Conservation (phyloP, 2,329 filamentous ascomycete genomes). For the Trichophyton rubrum region DNA sequence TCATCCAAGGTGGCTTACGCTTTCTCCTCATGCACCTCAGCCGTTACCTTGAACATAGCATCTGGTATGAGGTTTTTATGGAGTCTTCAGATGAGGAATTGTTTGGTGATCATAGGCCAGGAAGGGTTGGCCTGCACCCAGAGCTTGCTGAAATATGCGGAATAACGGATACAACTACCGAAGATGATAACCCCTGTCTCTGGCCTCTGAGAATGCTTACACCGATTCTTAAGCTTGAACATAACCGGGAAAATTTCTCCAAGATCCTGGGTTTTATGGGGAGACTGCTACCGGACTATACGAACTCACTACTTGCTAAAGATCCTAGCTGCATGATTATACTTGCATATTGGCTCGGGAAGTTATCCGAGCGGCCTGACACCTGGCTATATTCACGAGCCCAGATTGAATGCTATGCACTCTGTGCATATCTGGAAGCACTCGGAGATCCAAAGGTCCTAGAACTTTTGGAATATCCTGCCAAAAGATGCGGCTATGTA, state of each 20-base stretch:
- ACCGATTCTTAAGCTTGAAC: constrained; percentile 21
- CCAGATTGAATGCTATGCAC: constrained; percentile 25
- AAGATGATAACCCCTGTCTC: constrained; percentile 25
- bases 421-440: constrained; percentile 27
- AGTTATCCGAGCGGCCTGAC: constrained; percentile 17
- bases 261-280: constrained; percentile 26
- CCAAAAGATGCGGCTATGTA: constrained; percentile 23
- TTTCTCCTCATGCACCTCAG: constrained; percentile 19
- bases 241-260: constrained; percentile 14
- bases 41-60: constrained; percentile 22
- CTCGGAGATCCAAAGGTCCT: constrained; percentile 20
- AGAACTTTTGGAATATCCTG: constrained; percentile 24
- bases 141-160: constrained; percentile 25
- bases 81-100: constrained; percentile 16
- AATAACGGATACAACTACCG: constrained; percentile 21
- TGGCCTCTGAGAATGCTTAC: constrained; percentile 27
- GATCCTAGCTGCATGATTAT: constrained; percentile 24
- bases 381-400: constrained; percentile 24
- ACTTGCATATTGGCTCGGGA: constrained; percentile 26
- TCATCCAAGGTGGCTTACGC: constrained; percentile 24
- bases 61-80: constrained; percentile 25
- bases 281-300: constrained; percentile 21
- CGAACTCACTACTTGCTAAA: constrained; percentile 20
- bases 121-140: constrained; percentile 20
- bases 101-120: constrained; percentile 21